These are phyloP conservation scores for Groenewaldozyma auringiensis DNA, from an alignment of 1,139 yeast genomes.

Conservation along the genomic window DNA sequence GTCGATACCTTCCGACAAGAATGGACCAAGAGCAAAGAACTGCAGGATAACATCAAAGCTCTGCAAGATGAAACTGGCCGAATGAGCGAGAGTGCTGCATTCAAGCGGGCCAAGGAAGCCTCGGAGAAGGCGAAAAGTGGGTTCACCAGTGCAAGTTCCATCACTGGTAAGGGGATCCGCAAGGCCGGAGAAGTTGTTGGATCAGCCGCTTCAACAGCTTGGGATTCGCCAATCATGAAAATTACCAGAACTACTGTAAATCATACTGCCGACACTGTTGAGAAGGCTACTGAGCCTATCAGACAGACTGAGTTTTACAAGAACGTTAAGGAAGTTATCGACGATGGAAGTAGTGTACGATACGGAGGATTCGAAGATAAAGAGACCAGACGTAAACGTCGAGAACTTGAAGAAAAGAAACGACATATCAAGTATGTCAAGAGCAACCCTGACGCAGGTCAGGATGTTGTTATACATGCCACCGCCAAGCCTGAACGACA, in stretches of 20 bases:
- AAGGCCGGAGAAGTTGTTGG: slow-evolving; percentile 96
- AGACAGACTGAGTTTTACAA: slow-evolving; percentile 85
- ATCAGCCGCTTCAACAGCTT: slow-evolving; percentile 79
- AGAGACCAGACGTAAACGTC: slow-evolving; percentile 69
- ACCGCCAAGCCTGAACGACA: slow-evolving; percentile 68
- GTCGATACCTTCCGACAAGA: slow-evolving; percentile 86
- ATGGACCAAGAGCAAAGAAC: slow-evolving; percentile 83
- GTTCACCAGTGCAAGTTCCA: slow-evolving; percentile 40
- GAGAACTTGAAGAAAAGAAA: slow-evolving; percentile 37
- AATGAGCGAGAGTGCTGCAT: slow-evolving; percentile 90
- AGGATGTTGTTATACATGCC: slow-evolving; percentile 74
- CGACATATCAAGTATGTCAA: slow-evolving; percentile 49
- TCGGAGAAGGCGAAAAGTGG: slow-evolving; percentile 63
- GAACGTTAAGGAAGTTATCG: slow-evolving; percentile 81
- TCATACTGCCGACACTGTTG: slow-evolving; percentile 66
- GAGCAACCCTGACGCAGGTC: slow-evolving; percentile 82
- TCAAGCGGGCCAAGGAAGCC: slow-evolving; percentile 88
- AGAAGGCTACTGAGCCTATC: slow-evolving; percentile 88
- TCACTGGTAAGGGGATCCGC: slow-evolving; percentile 74
- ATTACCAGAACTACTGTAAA: slow-evolving; percentile 77
- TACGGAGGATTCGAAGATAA: slow-evolving; percentile 92
- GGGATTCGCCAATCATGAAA: slow-evolving; percentile 94
- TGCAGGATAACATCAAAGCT: slow-evolving; percentile 89
- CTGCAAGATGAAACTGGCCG: slow-evolving; percentile 95
- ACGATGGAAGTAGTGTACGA: slow-evolving; percentile 79